These are phyloP conservation scores for Penicillium sp. DNA, from an alignment of 2,329 filamentous ascomycete genomes.

Conservation along the genomic window DNA sequence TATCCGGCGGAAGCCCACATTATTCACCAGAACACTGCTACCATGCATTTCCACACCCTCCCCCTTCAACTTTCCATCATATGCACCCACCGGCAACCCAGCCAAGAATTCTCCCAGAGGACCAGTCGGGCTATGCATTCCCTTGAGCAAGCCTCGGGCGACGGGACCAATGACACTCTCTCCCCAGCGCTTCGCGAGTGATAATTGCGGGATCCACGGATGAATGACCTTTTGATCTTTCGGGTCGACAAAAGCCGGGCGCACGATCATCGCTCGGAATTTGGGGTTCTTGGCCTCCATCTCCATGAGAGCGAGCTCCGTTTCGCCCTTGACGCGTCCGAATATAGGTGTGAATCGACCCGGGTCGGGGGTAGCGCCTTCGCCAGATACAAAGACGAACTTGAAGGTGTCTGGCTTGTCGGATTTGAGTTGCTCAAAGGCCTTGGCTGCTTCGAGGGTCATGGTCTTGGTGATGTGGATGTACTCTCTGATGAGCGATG, in stretches of 20 bases:
- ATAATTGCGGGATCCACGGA: constrained; percentile 40
- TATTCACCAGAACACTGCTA: constrained; percentile 24
- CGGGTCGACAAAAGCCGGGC: constrained; percentile 66
- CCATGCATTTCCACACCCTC: constrained; percentile 23
- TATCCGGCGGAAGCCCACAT: constrained; percentile 27
- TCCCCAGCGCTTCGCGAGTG: constrained; percentile 39
- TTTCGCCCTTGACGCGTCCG: constrained; percentile 70
- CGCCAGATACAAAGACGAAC: constrained; percentile 74
- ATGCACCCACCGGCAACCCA: constrained; percentile 49
- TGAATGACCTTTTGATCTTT: constrained; percentile 43
- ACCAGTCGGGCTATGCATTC: constrained; percentile 50
- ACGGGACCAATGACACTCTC: constrained; percentile 28
- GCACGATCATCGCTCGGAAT: constrained; percentile 62
- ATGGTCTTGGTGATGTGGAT: constrained; percentile 71
- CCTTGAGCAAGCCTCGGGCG: constrained; percentile 28
- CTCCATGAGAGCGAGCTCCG: constrained; percentile 65
- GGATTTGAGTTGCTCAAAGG: constrained; percentile 60
- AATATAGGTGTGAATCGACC: constrained; percentile 63
- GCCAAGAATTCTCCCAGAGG: constrained; percentile 57
- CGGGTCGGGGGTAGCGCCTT: constrained; percentile 51
- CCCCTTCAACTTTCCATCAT: constrained; percentile 22
- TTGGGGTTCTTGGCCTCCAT: constrained; percentile 50
- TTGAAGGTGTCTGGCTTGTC: constrained; percentile 58
- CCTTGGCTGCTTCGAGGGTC: constrained; percentile 66
- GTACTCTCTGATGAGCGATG: constrained; percentile 58